Evolutionary conservation across 768 basidiomycete species (phyloP).

Genomic region (Leucocoprinus birnbaumii): DNA sequence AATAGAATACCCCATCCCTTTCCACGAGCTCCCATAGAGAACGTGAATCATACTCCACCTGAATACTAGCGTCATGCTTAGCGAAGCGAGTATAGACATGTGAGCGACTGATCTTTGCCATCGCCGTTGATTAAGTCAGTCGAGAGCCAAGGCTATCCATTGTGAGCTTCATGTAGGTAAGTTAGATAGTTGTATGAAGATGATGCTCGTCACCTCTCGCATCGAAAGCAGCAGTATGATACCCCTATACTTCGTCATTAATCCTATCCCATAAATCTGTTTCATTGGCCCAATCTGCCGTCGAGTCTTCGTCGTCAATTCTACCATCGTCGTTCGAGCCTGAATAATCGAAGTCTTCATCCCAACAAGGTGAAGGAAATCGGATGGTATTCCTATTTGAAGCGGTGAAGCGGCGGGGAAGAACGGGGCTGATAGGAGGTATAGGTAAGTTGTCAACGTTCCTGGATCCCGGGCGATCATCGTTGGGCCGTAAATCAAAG

Average conservation of each 20-base stretch:
- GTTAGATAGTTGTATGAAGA: too few species aligned
- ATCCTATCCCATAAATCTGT: slow-evolving; percentile 32
- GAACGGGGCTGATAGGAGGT: not conserved
- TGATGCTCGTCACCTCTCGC: too few species aligned
- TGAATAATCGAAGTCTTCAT: slow-evolving; percentile 25
- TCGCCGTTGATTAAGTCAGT: too few species aligned
- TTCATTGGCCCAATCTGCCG: slow-evolving; percentile 32
- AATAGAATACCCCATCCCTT: too few species aligned
- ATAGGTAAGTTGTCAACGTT: not conserved
- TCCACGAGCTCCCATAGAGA: too few species aligned
- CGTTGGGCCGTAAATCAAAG: not conserved
- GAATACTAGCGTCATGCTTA: too few species aligned
- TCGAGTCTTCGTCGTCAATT: slow-evolving; percentile 34
- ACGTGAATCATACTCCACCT: too few species aligned
- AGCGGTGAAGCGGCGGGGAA: slow-evolving; percentile 14
- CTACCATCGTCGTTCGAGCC: slow-evolving; percentile 40
- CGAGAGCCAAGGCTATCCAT: too few species aligned
- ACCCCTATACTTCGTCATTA: not conserved
- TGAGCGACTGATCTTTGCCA: too few species aligned
- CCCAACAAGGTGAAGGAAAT: slow-evolving; percentile 15
- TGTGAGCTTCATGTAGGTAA: too few species aligned
- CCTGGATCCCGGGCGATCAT: not conserved
- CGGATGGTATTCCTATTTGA: slow-evolving; percentile 13
- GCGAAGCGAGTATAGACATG: too few species aligned
- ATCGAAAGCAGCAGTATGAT: too few species aligned